Evolutionary conservation across 2,329 filamentous ascomycete genomes (phyloP).

Genomic region (Lachnellula occidentalis): DNA sequence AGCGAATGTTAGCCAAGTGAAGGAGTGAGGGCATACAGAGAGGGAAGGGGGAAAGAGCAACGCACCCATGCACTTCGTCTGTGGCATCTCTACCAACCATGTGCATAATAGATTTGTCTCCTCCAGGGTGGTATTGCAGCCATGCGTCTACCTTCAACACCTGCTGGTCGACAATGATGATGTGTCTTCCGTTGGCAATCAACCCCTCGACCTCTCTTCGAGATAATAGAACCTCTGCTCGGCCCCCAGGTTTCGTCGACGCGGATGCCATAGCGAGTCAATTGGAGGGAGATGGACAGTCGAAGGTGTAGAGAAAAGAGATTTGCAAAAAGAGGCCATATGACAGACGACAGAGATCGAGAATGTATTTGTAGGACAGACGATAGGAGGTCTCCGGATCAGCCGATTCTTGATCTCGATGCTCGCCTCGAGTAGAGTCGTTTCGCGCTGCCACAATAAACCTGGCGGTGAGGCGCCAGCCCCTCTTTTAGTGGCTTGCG

Average conservation of each 20-base stretch:
- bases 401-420: too few relatives aligned
- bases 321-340: background rate
- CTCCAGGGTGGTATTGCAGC: constrained; percentile 86
- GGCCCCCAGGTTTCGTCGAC: constrained; percentile 5
- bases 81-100: constrained; percentile 94
- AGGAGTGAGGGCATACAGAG: background rate
- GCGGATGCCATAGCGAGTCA: constrained; percentile 8
- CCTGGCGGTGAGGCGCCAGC: too few relatives aligned
- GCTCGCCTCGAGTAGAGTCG: too few relatives aligned
- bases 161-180: constrained; percentile 75
- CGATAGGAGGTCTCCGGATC: too few relatives aligned
- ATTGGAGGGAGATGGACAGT: background rate
- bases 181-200: constrained; percentile 73
- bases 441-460: too few relatives aligned
- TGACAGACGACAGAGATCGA: too few relatives aligned
- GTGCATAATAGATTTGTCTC: constrained; percentile 83
- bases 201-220: constrained; percentile 68
- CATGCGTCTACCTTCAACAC: constrained; percentile 87
- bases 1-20: background rate
- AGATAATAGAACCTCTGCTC: constrained; percentile 40
- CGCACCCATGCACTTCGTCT: constrained; percentile 86
- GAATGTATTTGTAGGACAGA: too few relatives aligned
- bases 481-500: background rate
- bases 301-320: background rate
- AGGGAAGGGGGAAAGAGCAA: constrained; percentile 13